A percentile compares a stretch with the other conserved stretches of the same genome.
Conservation (phyloP, 805 yeast species). For the Komagataella kurtzmanii region DNA sequence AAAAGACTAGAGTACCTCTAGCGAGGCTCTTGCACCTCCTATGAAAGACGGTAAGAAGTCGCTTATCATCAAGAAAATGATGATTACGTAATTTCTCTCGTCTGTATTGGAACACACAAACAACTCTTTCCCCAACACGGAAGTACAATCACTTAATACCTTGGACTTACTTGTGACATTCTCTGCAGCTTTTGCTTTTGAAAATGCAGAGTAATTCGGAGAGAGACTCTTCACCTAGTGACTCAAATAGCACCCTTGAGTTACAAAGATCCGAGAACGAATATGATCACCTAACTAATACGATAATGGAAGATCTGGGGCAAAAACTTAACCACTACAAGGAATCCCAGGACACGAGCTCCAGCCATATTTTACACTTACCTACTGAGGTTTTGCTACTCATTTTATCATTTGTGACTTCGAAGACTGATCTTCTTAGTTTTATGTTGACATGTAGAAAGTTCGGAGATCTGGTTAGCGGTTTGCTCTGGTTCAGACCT, state of each 20-base stretch:
- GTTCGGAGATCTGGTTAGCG: slow-evolving; percentile 71
- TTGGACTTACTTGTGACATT: neutral
- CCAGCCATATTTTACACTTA: slow-evolving; percentile 6
- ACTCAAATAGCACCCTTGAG: neutral
- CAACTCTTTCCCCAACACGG: neutral
- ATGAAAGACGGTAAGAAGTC: neutral
- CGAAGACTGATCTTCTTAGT: slow-evolving; percentile 45
- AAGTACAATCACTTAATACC: neutral
- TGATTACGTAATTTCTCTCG: neutral
- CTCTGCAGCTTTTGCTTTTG: neutral
- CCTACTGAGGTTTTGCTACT: slow-evolving; percentile 53
- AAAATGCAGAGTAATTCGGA: neutral
- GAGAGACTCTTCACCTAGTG: neutral
- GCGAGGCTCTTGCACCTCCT: neutral
- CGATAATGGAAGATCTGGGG: neutral
- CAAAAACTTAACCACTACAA: neutral
- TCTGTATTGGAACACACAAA: neutral
- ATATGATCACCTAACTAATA: neutral
- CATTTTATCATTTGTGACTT: slow-evolving; percentile 49
- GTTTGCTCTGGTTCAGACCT: slow-evolving; percentile 82
- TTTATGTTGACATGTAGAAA: slow-evolving; percentile 63
- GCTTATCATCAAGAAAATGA: neutral
- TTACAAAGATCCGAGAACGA: neutral
- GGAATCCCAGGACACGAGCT: neutral
- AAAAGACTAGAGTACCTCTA: too few species aligned